These are phyloP conservation scores for Tetrapisispora fleetii DNA, from an alignment of 805 yeast genomes.

Conservation along the genomic window DNA sequence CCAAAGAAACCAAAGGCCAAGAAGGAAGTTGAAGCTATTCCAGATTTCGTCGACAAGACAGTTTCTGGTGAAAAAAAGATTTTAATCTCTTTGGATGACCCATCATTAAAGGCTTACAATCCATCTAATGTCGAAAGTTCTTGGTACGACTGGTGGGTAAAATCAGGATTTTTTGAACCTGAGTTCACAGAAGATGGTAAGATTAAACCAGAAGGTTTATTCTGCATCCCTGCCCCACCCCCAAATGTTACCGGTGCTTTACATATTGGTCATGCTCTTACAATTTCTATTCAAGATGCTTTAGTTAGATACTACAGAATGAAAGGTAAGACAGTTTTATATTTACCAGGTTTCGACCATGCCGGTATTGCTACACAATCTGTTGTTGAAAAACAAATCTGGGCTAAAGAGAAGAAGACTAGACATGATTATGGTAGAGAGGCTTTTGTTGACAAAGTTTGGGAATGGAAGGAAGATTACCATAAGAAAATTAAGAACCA, in stretches of 20 bases:
- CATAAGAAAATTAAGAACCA: constrained; percentile 78
- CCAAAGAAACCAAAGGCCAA: constrained; percentile 55
- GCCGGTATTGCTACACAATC: constrained; percentile 99
- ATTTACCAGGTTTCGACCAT: constrained; percentile 95
- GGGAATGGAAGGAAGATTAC: constrained; percentile 98
- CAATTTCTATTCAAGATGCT: constrained; percentile 89
- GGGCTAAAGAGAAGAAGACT: constrained; percentile 80
- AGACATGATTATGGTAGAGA: constrained; percentile 96
- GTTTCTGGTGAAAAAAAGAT: constrained; percentile 85
- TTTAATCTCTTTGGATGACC: constrained; percentile 79
- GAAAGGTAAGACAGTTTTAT: constrained; percentile 91
- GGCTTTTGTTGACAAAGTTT: constrained; percentile 73
- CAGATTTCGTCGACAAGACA: constrained; percentile 82
- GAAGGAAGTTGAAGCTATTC: constrained; percentile 58
- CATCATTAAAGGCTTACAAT: constrained; percentile 86
- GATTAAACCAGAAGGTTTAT: constrained; percentile 70
- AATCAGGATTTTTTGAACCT: constrained; percentile 82
- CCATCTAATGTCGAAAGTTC: constrained; percentile 91
- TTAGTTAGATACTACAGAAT: constrained; percentile 90
- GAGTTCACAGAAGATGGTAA: constrained; percentile 68
- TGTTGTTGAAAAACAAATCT: constrained; percentile 90
- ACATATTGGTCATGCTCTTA: constrained; percentile 96
- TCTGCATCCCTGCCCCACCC: constrained; percentile 96
- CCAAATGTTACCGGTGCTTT: constrained; percentile 98
- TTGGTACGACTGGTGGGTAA: constrained; percentile 97